Evolutionary conservation across 202 grass and related monocot genomes (phyloP), one percentile per base, ranked within the genome.

Genomic region (Saccharum hybrid): DNA sequence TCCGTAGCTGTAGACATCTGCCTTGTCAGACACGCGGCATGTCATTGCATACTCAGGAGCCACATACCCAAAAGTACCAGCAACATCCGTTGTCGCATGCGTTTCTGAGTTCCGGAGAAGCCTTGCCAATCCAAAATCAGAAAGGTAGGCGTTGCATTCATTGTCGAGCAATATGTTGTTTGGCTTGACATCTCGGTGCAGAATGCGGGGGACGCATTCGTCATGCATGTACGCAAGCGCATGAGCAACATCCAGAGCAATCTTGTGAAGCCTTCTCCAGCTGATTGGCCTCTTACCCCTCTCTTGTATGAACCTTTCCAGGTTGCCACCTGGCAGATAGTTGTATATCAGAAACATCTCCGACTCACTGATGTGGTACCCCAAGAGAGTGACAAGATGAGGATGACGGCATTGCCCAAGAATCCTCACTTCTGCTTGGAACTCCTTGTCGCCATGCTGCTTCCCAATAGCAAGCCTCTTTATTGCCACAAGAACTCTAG

Each of bases 291-390:
- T 91, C 84, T 75, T 97, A 6, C 36, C 65, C 66, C 94, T 91
- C 81, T 97, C 94, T 57, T 88, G 85, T 84, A 97, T 88, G 76
- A 97, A 93, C 63, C 77, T 93, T 78, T 97, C 91, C 85, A 97
- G 84, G 76, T 93, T 93, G 67, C 94, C 94, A 39, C 91, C 94
- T 5, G 94, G 68, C 77, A 97, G 69, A 84, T 97, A 97, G 84
- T 97, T 97, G 65, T 97, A 97, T 86, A 97, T 93, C 71, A 97
- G 64, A 86, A 97, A 97, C 91, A 91, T 97, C 63, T 97, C 94
- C 1, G 89, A 37, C 23, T 97, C 87, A 63, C 87, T 87, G 72
- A 93, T 56, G 82, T 97, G 91, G 76, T 82, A 97, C 33, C 94
- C 94, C 54, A 97, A 84, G 64, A 97, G 89, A 10, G 94, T 97